Percentiles rank a stretch among this genome's conserved stretches.
These are phyloP conservation scores for Pythium pectinolyticum DNA, from an alignment of 352 stramenopile species.

Conservation along the genomic window DNA sequence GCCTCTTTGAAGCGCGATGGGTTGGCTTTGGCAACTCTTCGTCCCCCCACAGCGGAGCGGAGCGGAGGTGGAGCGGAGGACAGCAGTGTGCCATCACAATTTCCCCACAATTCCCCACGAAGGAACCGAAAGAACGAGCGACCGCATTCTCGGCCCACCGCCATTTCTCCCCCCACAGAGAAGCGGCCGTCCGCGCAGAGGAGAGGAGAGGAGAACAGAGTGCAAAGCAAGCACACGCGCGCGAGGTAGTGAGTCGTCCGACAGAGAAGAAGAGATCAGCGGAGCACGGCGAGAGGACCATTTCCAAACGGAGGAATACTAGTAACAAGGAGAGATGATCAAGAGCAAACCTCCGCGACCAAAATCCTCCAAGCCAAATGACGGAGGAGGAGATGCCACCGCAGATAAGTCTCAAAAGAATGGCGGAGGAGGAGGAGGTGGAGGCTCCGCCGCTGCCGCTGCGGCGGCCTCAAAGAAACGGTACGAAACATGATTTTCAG, in stretches of 20 bases:
- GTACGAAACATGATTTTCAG: too few relatives aligned
- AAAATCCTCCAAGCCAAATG: constrained; percentile 21
- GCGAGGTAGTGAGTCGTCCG: too few relatives aligned
- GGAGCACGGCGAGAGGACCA: not conserved
- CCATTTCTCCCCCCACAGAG: constrained; percentile 1
- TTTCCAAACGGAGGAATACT: not conserved
- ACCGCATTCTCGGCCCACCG: constrained; percentile 1
- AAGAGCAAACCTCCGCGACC: constrained; percentile 26
- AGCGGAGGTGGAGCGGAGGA: constrained; percentile 15
- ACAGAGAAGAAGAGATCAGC: constrained; percentile 7
- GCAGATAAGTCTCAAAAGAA: constrained; percentile 15
- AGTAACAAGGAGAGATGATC: constrained; percentile 12
- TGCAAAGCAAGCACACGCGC: not conserved
- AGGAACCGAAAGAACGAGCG: constrained; percentile 26
- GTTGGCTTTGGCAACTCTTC: not conserved
- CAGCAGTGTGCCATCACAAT: constrained; percentile 32
- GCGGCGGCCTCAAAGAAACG: constrained; percentile 28
- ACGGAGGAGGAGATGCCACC: constrained; percentile 8
- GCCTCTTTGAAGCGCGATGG: not conserved
- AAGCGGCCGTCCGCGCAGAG: constrained; percentile 1
- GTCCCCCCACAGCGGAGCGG: constrained; percentile 6
- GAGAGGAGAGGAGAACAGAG: not conserved
- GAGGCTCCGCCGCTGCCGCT: constrained; percentile 1
- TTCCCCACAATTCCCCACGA: constrained; percentile 14
- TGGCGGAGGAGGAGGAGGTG: constrained; percentile 8